Evolutionary conservation across 352 stramenopile genomes (phyloP).

Genomic region (Achlya hypogyna): DNA sequence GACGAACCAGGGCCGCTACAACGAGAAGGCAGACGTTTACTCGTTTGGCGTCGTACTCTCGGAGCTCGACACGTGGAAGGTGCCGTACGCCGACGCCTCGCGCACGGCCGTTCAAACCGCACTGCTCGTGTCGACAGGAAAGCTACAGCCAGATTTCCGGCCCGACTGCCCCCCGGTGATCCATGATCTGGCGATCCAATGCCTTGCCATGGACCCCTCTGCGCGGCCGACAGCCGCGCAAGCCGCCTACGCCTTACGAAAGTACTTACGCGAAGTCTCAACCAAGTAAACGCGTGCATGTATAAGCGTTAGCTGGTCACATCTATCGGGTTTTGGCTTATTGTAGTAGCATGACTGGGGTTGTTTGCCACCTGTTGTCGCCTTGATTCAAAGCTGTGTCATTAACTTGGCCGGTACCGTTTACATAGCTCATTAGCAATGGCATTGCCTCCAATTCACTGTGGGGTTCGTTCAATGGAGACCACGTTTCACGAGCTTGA

Average conservation of each 20-base stretch:
- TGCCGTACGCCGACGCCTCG: neutral
- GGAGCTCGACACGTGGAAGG: constrained; percentile 23
- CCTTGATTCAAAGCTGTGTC: neutral
- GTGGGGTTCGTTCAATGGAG: no score
- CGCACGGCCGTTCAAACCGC: constrained; percentile 3
- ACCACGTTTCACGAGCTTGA: no score
- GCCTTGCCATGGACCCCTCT: constrained; percentile 11
- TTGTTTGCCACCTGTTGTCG: no score
- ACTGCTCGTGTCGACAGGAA: constrained; percentile 8
- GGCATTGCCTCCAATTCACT: no score
- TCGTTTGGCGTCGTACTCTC: constrained; percentile 37
- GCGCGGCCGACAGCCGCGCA: constrained; percentile 3
- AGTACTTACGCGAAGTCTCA: neutral
- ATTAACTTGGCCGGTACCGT: neutral
- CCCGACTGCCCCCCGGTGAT: constrained; percentile 3
- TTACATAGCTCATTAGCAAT: neutral
- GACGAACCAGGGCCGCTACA: constrained; percentile 28
- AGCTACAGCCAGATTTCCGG: constrained; percentile 11
- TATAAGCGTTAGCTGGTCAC: no score
- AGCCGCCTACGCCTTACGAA: constrained; percentile 12
- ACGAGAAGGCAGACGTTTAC: constrained; percentile 40
- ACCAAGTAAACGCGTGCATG: constrained; percentile 2
- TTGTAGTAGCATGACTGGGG: no score
- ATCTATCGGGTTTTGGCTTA: no score
- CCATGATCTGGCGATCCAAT: neutral